Conservation (phyloP, 805 yeast species). For the Candida broadrunensis region DNA sequence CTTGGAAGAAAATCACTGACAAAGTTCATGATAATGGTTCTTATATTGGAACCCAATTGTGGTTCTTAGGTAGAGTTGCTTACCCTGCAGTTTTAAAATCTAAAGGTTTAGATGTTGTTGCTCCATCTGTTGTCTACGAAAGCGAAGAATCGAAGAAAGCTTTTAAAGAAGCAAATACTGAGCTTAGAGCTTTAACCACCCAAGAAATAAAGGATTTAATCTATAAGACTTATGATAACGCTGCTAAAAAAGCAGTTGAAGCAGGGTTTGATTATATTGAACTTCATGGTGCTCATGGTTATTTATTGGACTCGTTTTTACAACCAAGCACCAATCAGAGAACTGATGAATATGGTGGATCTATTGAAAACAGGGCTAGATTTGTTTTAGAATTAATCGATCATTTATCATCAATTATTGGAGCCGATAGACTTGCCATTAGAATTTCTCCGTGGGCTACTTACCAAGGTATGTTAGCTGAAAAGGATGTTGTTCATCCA, state of each 20-base stretch:
- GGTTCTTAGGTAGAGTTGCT: slow-evolving; percentile 48
- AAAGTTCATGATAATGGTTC: slow-evolving; percentile 45
- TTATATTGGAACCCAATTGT: slow-evolving; percentile 45
- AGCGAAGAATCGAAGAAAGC: slow-evolving; percentile 11
- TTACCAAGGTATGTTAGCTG: slow-evolving; percentile 23
- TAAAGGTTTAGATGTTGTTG: slow-evolving; percentile 13
- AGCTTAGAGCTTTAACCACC: slow-evolving; percentile 12
- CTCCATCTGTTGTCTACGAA: slow-evolving; percentile 12
- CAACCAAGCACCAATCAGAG: slow-evolving; percentile 15
- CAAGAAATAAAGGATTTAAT: slow-evolving; percentile 14
- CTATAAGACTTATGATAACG: slow-evolving; percentile 7
- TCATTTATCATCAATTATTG: slow-evolving; percentile 9
- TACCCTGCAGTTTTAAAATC: slow-evolving; percentile 20
- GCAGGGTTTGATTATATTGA: slow-evolving; percentile 23
- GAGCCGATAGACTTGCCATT: slow-evolving; percentile 13
- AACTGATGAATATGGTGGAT: slow-evolving; percentile 23
- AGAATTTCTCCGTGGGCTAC: slow-evolving; percentile 24
- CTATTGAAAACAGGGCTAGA: slow-evolving; percentile 18
- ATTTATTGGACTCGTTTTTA: slow-evolving; percentile 18
- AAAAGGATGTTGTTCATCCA: slow-evolving; percentile 27
- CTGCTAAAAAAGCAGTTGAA: slow-evolving; percentile 14
- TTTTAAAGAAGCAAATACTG: slow-evolving; percentile 13
- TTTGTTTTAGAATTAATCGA: slow-evolving; percentile 18
- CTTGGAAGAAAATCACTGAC: slow-evolving; percentile 47
- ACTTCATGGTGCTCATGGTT: slow-evolving; percentile 23